Evolutionary conservation across 2,329 filamentous ascomycete species (phyloP), one percentile per base, ranked within the genome.

Genomic region (Cadophora sp.): DNA sequence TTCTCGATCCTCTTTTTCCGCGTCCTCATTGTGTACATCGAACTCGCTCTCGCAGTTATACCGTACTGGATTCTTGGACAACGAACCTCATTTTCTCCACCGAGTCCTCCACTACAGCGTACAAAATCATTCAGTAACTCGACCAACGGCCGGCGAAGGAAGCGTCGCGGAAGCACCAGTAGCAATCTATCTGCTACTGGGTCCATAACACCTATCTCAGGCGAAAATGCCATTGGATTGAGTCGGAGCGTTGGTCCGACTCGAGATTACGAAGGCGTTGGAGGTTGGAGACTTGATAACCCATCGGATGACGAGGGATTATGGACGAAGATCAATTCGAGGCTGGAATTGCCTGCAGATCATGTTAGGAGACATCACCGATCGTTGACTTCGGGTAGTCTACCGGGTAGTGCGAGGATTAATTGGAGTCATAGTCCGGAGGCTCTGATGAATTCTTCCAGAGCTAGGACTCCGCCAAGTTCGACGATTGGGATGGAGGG

Each of bases 21-120:
- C 27, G 84, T 89, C 27, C 80, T 85, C 56, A 76, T 90, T 62
- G 85, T 91, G 66, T 91, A 91, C 75, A 79, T 90, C 69, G 88
- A 91, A 74, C 81, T 92, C 62, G 85, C 82, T 53, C 77, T 87
- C 24, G 86, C 86, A 8, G 80, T 90, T 3, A 75, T 91, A 1
- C 84, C 85, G 6, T 85, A 86, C 63, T 85, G 86, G 69, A 77
- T 91, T 81, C 64, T 75, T 19, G 74, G 75, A 6, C 31, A 55
- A 29, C 53, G 37, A n/a, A 19, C 40, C 16, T 37, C 31, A 51
- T 22, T 51, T 48, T 50, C 40, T 29, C 51, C 31, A 11, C 48
- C 56, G 16, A 51, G 29, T 29, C 51, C 51, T 26, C 26, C 14
- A 24, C 31, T 64, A 55, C 51, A 63, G 46, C 64, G 34, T 53